Evolutionary conservation across 768 basidiomycete genomes (phyloP), one percentile per base, ranked within the genome.

Genomic region (Lentinula aciculospora): DNA sequence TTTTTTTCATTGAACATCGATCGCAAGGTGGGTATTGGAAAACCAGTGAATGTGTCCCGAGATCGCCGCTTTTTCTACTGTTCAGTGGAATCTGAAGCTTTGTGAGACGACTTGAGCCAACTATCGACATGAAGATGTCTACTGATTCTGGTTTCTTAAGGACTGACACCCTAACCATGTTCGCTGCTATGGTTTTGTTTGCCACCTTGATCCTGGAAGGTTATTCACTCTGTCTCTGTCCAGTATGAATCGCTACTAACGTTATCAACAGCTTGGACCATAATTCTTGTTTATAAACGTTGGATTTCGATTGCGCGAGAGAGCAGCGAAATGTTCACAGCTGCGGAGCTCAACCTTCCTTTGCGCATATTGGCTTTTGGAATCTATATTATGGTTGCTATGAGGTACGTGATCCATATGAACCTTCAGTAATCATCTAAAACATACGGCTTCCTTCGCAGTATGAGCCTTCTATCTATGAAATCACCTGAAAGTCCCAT

Each of bases 51-150:
- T 1, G 69, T 81, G 15, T 76, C 76, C 21, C 76, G 79, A n/a
- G 71, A 68, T 61, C 73, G 79, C 27, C 76, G 79, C 4, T 79
- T 77, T 60, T 80, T 81, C 62, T 81, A 81, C 63, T 81, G 80
- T 61, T 81, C 79, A 3, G 69, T 81, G 6, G 60, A 76, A 13
- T 71, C 65, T 9, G 31, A 62, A 2, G 57, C 67, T 6, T 62
- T 80, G 78, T 79, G 61, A 61, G 74, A 19, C 23, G 12, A 21
- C 32, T 19, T 3, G 7, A 32, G n/a, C 25, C 8, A 29, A 15
- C 3, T 5, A 23, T 2, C n/a, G 9, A 7, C 10, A 12, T 9
- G 19, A 32, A 2, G 23, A 32, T 49, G 23, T 13, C 19, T 19
- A 25, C 36, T 25, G 2, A 58, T 10, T 4, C 19, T 44, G 7